phyloP scores from a whole-genome alignment of 2,329 filamentous ascomycete genomes.

The Aspergillus fijiensis region DNA sequence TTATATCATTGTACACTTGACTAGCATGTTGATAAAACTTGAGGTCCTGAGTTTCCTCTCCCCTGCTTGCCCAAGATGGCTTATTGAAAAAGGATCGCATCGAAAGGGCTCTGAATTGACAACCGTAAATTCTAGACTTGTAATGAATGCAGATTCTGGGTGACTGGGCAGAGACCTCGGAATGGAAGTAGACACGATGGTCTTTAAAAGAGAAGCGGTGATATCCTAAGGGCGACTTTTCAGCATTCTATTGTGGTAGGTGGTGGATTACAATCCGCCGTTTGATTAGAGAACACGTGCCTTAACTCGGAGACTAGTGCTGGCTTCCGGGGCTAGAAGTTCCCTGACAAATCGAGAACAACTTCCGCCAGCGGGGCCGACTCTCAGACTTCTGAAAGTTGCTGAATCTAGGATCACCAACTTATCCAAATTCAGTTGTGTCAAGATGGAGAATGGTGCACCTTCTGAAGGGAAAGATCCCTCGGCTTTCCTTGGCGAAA shows the following conservation, averaged over 20 bases:
- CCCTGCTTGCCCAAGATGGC: slow-evolving; percentile 49
- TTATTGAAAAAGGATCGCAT: slow-evolving; percentile 57
- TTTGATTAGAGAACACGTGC: neutral
- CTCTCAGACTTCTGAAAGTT: neutral
- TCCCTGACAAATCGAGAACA: neutral
- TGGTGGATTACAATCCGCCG: neutral
- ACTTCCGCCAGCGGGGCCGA: neutral
- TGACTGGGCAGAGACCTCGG: neutral
- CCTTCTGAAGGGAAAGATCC: slow-evolving; percentile 79
- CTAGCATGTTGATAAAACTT: slow-evolving; percentile 52
- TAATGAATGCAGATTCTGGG: neutral
- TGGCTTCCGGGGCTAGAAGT: too few species aligned
- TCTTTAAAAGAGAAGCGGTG: too few species aligned
- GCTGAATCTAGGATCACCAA: neutral
- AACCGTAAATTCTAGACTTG: neutral
- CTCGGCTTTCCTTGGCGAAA: slow-evolving; percentile 87
- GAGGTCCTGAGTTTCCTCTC: slow-evolving; percentile 33
- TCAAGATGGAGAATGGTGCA: slow-evolving; percentile 71
- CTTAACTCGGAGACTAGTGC: too few species aligned
- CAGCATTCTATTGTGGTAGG: too few species aligned
- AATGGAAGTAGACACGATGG: neutral
- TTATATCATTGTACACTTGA: slow-evolving; percentile 48
- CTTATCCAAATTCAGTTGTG: neutral
- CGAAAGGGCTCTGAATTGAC: neutral
- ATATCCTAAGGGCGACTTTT: too few species aligned